phyloP scores from a whole-genome alignment of 495 filamentous ascomycete genomes.

The Neurospora sp. region DNA sequence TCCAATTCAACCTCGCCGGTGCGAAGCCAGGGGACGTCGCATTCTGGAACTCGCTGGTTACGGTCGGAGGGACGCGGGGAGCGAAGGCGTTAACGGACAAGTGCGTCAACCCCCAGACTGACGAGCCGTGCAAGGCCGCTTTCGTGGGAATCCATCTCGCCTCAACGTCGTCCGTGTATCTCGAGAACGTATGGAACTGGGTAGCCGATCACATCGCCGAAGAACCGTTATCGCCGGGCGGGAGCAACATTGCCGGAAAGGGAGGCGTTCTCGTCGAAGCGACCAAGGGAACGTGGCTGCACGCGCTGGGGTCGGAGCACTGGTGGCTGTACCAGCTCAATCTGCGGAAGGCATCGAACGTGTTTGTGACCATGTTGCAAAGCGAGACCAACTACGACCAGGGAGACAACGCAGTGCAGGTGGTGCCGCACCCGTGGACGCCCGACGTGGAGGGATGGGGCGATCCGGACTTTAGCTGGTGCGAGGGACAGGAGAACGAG shows the following conservation, averaged over 20 bases:
- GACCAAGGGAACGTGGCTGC: slow-evolving; percentile 49
- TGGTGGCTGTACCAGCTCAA: slow-evolving; percentile 69
- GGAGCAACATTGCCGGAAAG: slow-evolving; percentile 28
- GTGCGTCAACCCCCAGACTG: slow-evolving; percentile 29
- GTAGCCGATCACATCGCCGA: slow-evolving; percentile 66
- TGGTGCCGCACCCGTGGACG: slow-evolving; percentile 38
- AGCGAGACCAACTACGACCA: slow-evolving; percentile 88
- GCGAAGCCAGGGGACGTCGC: slow-evolving; percentile 44
- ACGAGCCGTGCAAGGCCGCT: slow-evolving; percentile 51
- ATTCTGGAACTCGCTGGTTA: slow-evolving; percentile 50
- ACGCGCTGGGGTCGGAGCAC: slow-evolving; percentile 66
- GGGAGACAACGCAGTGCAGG: slow-evolving; percentile 51
- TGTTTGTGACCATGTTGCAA: slow-evolving; percentile 73
- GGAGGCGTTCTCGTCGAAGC: slow-evolving; percentile 49
- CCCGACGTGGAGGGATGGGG: slow-evolving; percentile 31
- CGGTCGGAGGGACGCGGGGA: slow-evolving; percentile 49
- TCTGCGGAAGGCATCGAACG: slow-evolving; percentile 56
- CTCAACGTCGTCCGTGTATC: slow-evolving; percentile 42
- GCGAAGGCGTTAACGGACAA: slow-evolving; percentile 26
- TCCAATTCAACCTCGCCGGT: slow-evolving; percentile 51
- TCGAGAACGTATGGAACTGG: slow-evolving; percentile 67
- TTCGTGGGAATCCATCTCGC: slow-evolving; percentile 60
- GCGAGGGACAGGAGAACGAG: slow-evolving; percentile 14
- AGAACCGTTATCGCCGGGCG: slow-evolving; percentile 29
- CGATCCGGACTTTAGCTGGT: slow-evolving; percentile 48